These are phyloP conservation scores for Carex myosuroides DNA, from an alignment of 176 grass and related monocot genomes.

Conservation along the genomic window DNA sequence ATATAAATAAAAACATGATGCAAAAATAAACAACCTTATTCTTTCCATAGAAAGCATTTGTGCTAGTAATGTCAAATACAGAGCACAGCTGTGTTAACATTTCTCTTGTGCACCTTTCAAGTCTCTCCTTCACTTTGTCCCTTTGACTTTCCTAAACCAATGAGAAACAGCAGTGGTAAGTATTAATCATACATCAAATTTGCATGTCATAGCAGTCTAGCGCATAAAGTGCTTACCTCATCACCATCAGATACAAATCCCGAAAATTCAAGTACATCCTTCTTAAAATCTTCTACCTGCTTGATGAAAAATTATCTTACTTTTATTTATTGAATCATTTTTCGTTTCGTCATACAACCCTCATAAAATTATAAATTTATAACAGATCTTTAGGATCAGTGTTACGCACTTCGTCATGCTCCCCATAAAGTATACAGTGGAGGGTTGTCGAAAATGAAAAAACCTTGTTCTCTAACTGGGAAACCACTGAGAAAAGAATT, in stretches of 20 bases:
- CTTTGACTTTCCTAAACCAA: constrained; percentile 39
- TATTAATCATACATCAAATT: neutral
- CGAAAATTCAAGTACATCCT: constrained; percentile 43
- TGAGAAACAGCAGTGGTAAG: neutral
- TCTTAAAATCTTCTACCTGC: constrained; percentile 37
- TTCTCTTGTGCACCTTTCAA: constrained; percentile 31
- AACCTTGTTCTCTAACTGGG: constrained; percentile 31
- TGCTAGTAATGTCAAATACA: constrained; percentile 27
- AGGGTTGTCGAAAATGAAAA: constrained; percentile 27
- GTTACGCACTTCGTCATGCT: constrained; percentile 4
- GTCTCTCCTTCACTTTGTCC: constrained; percentile 37
- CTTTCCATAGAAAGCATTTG: constrained; percentile 22
- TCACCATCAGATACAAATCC: constrained; percentile 33
- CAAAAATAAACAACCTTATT: constrained; percentile 9
- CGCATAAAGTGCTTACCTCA: constrained; percentile 25
- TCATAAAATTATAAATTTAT: neutral
- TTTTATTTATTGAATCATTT: neutral
- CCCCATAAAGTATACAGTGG: constrained; percentile 20
- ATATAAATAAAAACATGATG: neutral
- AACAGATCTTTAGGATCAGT: neutral
- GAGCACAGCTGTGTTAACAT: constrained; percentile 30
- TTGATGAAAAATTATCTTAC: neutral
- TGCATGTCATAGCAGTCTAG: neutral
- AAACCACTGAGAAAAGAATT: constrained; percentile 30
- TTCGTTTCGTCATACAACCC: neutral